phyloP scores from a whole-genome alignment of 805 yeast genomes.

The Sugiyamaella boreocaroliniensis region DNA sequence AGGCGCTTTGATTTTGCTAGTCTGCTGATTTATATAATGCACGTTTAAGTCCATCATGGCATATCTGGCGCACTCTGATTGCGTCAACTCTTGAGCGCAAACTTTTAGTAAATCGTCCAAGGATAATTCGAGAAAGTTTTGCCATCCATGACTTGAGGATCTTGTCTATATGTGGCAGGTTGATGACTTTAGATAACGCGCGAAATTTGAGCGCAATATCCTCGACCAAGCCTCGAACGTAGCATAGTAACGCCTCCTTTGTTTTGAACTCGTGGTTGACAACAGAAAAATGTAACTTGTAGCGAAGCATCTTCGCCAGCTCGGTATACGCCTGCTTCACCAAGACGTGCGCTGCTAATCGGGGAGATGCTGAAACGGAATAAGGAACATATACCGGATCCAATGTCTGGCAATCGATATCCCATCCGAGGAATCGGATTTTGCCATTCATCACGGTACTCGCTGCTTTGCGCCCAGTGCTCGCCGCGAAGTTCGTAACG shows the following conservation, averaged over 20 bases:
- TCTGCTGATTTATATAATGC: neutral
- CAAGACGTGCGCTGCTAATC: neutral
- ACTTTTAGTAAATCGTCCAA: neutral
- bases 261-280: neutral
- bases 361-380: neutral
- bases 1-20: neutral
- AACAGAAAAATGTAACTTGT: neutral
- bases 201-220: neutral
- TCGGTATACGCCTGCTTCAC: neutral
- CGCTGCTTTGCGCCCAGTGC: neutral
- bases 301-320: neutral
- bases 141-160: neutral
- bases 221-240: neutral
- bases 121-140: neutral
- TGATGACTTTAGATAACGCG: neutral
- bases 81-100: neutral
- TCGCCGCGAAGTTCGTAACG: constrained; percentile 21
- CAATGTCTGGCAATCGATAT: constrained; percentile 16
- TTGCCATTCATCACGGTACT: neutral
- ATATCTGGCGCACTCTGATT: neutral
- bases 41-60: neutral
- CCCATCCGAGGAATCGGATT: constrained; percentile 15
- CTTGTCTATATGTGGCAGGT: neutral
- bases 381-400: constrained; percentile 10
- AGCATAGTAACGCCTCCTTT: neutral